Percentiles rank a stretch among this genome's conserved stretches.
Evolutionary conservation across 352 stramenopile species (phyloP).

Genomic region (Poterioochromonas sp.): DNA sequence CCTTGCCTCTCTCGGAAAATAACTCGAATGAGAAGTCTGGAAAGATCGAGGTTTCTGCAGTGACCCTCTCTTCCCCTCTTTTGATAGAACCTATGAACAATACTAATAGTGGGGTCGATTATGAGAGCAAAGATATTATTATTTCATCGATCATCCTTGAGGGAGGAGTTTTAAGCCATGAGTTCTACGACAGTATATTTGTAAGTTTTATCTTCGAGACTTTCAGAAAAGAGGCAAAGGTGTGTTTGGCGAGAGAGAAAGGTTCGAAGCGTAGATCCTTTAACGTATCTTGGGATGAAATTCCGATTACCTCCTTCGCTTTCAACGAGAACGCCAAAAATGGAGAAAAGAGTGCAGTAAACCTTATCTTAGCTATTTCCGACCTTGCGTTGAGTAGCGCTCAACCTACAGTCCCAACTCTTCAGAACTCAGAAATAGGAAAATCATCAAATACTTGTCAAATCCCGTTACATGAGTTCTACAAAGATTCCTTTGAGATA

Average conservation of each 20-base stretch:
- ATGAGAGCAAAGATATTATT: not conserved
- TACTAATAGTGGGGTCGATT: not conserved
- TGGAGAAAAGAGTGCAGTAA: not conserved
- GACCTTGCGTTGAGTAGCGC: not conserved
- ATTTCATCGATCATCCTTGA: constrained; percentile 1
- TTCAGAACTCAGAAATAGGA: not conserved
- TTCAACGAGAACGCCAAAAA: constrained; percentile 13
- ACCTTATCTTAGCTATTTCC: too few relatives aligned
- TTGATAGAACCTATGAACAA: not conserved
- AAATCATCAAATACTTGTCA: not conserved
- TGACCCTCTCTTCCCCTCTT: not conserved
- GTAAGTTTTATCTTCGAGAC: not conserved
- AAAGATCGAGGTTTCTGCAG: not conserved
- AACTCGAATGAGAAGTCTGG: not conserved
- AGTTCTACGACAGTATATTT: not conserved
- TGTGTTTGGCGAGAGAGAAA: not conserved
- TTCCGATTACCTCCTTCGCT: not conserved
- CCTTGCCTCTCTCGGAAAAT: not conserved
- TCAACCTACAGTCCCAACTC: not conserved
- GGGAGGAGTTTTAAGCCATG: not conserved
- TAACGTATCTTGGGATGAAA: not conserved
- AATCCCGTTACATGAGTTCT: not conserved
- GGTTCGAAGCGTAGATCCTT: constrained; percentile 3
- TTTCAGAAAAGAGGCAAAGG: not conserved
- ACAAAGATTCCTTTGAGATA: not conserved